Evolutionary conservation across 805 yeast genomes (phyloP).

Genomic region (Sugiyamaella valdiviana): DNA sequence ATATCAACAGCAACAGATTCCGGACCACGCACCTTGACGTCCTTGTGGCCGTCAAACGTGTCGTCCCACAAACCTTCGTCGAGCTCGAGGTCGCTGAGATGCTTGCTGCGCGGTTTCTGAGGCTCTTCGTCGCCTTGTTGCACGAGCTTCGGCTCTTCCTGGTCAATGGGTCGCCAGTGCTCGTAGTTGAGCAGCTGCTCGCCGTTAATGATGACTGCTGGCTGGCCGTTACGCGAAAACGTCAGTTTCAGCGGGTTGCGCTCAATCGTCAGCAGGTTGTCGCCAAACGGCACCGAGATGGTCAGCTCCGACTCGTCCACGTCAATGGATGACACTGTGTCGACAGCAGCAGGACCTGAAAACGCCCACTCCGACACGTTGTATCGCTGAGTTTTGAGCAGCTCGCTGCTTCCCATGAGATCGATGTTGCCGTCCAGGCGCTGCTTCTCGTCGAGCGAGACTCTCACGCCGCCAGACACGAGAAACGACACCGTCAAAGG

Average conservation of each 20-base stretch:
- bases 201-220: slow-evolving; percentile 59
- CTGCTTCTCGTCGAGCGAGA: slow-evolving; percentile 62
- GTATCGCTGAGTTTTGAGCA: slow-evolving; percentile 47
- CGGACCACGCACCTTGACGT: slow-evolving; percentile 61
- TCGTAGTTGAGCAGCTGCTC: slow-evolving; percentile 71
- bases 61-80: slow-evolving; percentile 65
- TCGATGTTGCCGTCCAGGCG: slow-evolving; percentile 28
- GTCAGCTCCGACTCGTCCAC: neutral
- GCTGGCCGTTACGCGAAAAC: slow-evolving; percentile 40
- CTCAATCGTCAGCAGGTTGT: slow-evolving; percentile 40
- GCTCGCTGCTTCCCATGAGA: slow-evolving; percentile 22
- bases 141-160: slow-evolving; percentile 46
- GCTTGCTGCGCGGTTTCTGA: slow-evolving; percentile 10
- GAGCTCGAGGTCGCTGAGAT: slow-evolving; percentile 39
- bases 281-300: slow-evolving; percentile 29
- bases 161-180: slow-evolving; percentile 56
- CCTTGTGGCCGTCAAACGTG: slow-evolving; percentile 60
- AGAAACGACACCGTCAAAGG: slow-evolving; percentile 54
- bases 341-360: slow-evolving; percentile 39
- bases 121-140: slow-evolving; percentile 22
- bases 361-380: slow-evolving; percentile 57
- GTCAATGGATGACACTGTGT: slow-evolving; percentile 17
- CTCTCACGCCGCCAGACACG: slow-evolving; percentile 50
- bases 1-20: slow-evolving; percentile 83
- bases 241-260: slow-evolving; percentile 47